Conservation (phyloP, 1,284 basidiomycete species). For the Sporisorium iseilematis-ciliati region DNA sequence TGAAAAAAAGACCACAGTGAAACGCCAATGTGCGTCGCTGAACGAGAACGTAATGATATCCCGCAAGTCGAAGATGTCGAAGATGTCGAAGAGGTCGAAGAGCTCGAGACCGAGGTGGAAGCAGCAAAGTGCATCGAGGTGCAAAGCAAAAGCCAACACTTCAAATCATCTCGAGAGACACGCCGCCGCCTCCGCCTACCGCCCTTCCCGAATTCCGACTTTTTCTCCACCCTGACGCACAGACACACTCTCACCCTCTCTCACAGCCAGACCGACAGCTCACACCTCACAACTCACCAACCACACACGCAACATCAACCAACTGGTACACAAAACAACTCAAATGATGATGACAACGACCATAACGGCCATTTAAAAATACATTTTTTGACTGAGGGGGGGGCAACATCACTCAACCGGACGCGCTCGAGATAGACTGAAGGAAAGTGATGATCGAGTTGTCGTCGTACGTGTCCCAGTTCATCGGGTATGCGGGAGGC, state of each 20-base stretch:
- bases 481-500: slow-evolving; percentile 50
- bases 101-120: no score
- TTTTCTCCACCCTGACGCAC: slow-evolving; percentile 1
- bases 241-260: slow-evolving; percentile 6
- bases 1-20: no score
- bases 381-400: background rate
- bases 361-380: background rate
- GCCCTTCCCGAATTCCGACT: slow-evolving; percentile 12
- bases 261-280: background rate
- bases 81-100: no score
- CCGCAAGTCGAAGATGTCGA: no score
- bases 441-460: slow-evolving; percentile 55
- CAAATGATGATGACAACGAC: background rate
- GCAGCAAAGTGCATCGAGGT: background rate
- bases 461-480: slow-evolving; percentile 53
- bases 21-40: no score
- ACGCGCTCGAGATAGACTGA: slow-evolving; percentile 40
- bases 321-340: background rate
- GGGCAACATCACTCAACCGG: slow-evolving; percentile 1
- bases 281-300: background rate
- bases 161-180: background rate
- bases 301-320: background rate
- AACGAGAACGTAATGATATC: no score
- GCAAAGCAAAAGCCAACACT: background rate
- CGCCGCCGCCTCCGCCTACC: background rate